phyloP scores from a whole-genome alignment of 1,139 yeast genomes.

The Candida sp. region DNA sequence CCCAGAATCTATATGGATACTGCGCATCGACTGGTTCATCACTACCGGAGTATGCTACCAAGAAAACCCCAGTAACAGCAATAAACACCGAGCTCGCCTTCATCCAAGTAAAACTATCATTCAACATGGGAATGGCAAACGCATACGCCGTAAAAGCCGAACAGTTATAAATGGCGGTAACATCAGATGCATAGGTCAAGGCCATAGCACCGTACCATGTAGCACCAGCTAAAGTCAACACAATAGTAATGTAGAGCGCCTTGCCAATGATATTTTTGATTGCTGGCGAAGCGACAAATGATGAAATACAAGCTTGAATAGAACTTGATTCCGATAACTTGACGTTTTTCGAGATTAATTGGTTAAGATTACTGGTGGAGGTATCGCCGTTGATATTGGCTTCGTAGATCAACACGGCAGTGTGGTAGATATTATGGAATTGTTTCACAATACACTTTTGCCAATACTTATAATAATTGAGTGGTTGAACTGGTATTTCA shows the following conservation, averaged over 20 bases:
- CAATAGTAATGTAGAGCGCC: constrained; percentile 45
- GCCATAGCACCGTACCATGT: constrained; percentile 89
- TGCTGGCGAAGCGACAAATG: constrained; percentile 43
- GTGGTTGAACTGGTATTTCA: constrained; percentile 12
- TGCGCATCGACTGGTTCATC: constrained; percentile 17
- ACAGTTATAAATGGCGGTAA: constrained; percentile 88
- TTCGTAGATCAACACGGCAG: constrained; percentile 47
- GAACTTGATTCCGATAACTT: constrained; percentile 39
- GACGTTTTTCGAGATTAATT: constrained; percentile 36
- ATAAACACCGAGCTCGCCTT: constrained; percentile 68
- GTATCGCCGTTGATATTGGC: constrained; percentile 35
- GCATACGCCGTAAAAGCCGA: constrained; percentile 87
- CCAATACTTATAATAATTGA: constrained; percentile 28
- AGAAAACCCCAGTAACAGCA: constrained; percentile 72
- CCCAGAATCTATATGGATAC: constrained; percentile 64
- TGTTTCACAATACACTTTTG: constrained; percentile 44
- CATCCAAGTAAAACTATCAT: constrained; percentile 62
- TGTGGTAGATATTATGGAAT: constrained; percentile 48
- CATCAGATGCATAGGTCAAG: constrained; percentile 78
- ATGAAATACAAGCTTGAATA: constrained; percentile 27
- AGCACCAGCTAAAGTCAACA: constrained; percentile 72
- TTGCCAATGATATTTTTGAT: constrained; percentile 44
- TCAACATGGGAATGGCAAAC: constrained; percentile 73
- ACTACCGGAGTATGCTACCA: constrained; percentile 73
- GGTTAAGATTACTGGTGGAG: constrained; percentile 33